Evolutionary conservation across 768 basidiomycete genomes (phyloP).

Genomic region (Tephrocybe sp.): DNA sequence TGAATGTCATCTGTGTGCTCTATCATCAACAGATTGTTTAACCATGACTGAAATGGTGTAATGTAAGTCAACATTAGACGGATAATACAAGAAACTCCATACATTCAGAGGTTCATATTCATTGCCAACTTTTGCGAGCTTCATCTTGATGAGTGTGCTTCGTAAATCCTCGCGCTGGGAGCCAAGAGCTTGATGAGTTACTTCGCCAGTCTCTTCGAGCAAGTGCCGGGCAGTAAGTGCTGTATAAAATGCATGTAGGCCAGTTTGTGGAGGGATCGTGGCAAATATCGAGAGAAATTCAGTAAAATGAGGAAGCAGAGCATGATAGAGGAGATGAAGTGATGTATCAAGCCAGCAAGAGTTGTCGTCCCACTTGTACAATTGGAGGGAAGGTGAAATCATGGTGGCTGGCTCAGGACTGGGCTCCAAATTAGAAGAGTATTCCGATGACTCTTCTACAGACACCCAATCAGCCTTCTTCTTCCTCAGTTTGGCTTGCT

Average conservation of each 20-base stretch:
- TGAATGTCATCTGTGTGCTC: too few relatives aligned
- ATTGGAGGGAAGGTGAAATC: neutral
- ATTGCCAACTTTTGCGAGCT: too few relatives aligned
- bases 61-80: too few relatives aligned
- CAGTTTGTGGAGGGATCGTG: neutral
- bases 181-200: neutral
- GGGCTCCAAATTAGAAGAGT: too few relatives aligned
- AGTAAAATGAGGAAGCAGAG: neutral
- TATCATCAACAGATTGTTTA: too few relatives aligned
- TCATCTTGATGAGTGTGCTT: too few relatives aligned
- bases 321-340: conserved; percentile 2
- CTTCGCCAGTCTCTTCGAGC: neutral
- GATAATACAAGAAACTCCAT: too few relatives aligned
- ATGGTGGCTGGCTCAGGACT: neutral
- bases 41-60: too few relatives aligned
- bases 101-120: too few relatives aligned
- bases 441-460: too few relatives aligned
- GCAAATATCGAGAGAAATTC: neutral
- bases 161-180: too few relatives aligned
- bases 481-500: neutral
- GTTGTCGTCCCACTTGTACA: neutral
- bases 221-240: neutral
- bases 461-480: too few relatives aligned
- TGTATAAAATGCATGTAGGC: neutral
- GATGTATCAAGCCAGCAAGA: conserved; percentile 5